Percentiles rank a stretch among this genome's conserved stretches.
Evolutionary conservation across 2,329 filamentous ascomycete species (phyloP).

Genomic region (Aspergillus unguis): DNA sequence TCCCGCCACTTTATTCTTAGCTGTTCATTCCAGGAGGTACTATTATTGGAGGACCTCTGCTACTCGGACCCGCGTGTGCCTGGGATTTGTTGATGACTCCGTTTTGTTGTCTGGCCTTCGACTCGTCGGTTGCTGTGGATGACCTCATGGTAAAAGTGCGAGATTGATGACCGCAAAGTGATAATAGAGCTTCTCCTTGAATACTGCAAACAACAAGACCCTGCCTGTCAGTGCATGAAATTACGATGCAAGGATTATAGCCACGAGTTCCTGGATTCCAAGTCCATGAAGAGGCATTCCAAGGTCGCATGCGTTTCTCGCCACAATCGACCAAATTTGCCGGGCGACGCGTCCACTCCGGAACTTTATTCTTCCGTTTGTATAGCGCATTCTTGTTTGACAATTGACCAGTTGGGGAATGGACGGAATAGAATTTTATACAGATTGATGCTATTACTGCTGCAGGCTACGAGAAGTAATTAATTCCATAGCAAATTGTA

Average conservation of each 20-base stretch:
- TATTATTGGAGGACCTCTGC: conserved; percentile 4
- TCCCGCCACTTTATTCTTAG: conserved; percentile 19
- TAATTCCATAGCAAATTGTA: too few species aligned
- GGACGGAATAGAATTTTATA: neutral
- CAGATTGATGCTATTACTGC: too few species aligned
- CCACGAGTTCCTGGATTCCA: neutral
- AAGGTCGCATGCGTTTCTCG: neutral
- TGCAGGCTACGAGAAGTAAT: too few species aligned
- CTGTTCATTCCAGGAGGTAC: neutral
- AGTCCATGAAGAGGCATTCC: neutral
- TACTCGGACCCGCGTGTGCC: conserved; percentile 12
- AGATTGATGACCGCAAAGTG: neutral
- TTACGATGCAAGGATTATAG: neutral
- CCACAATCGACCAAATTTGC: neutral
- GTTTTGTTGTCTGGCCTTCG: neutral
- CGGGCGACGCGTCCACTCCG: conserved; percentile 4
- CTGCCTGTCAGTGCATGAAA: neutral
- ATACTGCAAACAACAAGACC: neutral
- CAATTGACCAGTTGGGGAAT: conserved; percentile 1
- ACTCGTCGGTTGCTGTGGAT: neutral
- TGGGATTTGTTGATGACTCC: conserved; percentile 10
- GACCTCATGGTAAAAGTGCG: neutral
- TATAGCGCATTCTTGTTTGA: conserved; percentile 3
- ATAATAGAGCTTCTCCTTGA: neutral
- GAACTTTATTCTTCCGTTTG: neutral